Evolutionary conservation across 805 yeast genomes (phyloP).

Genomic region (Lachancea thermotolerans): DNA sequence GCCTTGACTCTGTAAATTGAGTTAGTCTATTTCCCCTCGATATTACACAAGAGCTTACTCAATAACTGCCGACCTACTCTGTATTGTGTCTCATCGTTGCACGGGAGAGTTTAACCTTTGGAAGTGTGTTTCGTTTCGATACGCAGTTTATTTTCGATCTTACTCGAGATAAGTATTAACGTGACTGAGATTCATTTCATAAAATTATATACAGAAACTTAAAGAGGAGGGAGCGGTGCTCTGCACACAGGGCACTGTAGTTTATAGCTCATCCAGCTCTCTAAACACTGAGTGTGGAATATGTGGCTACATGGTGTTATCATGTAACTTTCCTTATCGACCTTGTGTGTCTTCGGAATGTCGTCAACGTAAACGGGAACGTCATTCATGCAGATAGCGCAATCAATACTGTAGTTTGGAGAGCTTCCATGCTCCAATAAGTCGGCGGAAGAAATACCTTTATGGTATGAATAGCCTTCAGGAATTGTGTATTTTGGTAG

Average conservation of each 20-base stretch:
- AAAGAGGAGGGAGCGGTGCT: slow-evolving; percentile 75
- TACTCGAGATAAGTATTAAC: too few relatives aligned
- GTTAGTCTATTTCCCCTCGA: too few relatives aligned
- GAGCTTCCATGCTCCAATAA: slow-evolving; percentile 30
- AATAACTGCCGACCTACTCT: too few relatives aligned
- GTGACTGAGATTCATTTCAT: not conserved
- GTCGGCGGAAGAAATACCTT: slow-evolving; percentile 22
- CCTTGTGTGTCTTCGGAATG: slow-evolving; percentile 31
- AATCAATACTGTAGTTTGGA: slow-evolving; percentile 52
- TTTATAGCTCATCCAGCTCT: slow-evolving; percentile 88
- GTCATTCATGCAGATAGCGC: slow-evolving; percentile 85
- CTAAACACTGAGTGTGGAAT: slow-evolving; percentile 84
- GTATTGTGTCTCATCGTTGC: too few relatives aligned
- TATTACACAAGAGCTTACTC: too few relatives aligned
- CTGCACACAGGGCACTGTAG: slow-evolving; percentile 94
- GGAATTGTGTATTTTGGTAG: slow-evolving; percentile 68
- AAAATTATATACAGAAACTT: not conserved
- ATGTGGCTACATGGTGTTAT: slow-evolving; percentile 88
- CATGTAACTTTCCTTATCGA: slow-evolving; percentile 51
- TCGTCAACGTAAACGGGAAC: slow-evolving; percentile 36
- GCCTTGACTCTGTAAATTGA: slow-evolving; percentile 21
- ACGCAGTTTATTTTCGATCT: too few relatives aligned
- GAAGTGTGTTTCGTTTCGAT: too few relatives aligned
- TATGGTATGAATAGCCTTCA: slow-evolving; percentile 77
- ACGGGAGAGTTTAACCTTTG: too few relatives aligned